Evolutionary conservation across 2,329 filamentous ascomycete genomes (phyloP).

Genomic region (Colletotrichum sp.): DNA sequence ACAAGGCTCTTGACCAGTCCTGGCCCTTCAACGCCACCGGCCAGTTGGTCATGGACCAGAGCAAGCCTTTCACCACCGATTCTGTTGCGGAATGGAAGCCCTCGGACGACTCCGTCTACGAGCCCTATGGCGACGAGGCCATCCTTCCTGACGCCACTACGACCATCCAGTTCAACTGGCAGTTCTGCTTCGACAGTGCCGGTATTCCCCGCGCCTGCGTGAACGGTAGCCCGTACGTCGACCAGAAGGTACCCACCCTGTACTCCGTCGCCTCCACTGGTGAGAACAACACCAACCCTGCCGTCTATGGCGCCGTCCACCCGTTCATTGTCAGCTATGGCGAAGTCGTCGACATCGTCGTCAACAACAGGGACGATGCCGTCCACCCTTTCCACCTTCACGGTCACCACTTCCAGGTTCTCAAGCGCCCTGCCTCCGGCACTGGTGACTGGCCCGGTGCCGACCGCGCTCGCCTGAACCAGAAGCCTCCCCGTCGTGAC

Average conservation of each 20-base stretch:
- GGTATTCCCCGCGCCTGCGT: constrained; percentile 66
- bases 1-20: constrained; percentile 21
- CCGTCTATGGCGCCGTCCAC: constrained; percentile 48
- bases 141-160: constrained; percentile 59
- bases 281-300: constrained; percentile 42
- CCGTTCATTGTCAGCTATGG: constrained; percentile 43
- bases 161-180: constrained; percentile 59
- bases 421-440: constrained; percentile 43
- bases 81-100: constrained; percentile 48
- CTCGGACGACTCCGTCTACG: constrained; percentile 66
- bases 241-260: constrained; percentile 71
- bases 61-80: constrained; percentile 30
- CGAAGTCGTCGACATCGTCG: constrained; percentile 49
- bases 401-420: constrained; percentile 60
- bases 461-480: constrained; percentile 28
- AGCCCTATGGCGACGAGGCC: constrained; percentile 57
- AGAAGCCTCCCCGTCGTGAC: constrained; percentile 38
- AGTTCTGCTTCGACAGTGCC: constrained; percentile 65
- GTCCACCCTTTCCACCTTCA: constrained; percentile 60
- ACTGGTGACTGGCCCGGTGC: constrained; percentile 40
- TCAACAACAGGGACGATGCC: constrained; percentile 54
- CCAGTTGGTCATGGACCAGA: constrained; percentile 43
- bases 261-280: constrained; percentile 72
- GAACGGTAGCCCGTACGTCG: constrained; percentile 72
- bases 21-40: constrained; percentile 49